A percentile compares a stretch with the other conserved stretches of the same genome.
phyloP scores from a whole-genome alignment of 73 alveolate genomes.

The Tetrahymena malaccensis region DNA sequence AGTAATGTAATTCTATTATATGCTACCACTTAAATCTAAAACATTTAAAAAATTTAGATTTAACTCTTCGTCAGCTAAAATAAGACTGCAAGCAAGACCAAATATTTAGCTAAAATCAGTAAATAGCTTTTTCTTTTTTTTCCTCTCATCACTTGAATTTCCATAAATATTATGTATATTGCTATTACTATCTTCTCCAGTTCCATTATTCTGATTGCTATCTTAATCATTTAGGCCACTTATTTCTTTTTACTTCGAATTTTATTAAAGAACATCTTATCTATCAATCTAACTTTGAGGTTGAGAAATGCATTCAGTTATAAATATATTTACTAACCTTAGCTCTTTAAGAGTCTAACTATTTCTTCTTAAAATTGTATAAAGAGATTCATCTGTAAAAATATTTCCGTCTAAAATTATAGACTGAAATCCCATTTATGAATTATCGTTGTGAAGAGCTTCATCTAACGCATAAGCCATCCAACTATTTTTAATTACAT shows the following conservation, averaged over 20 bases:
- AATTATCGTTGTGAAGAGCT: background rate
- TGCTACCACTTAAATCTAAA: background rate
- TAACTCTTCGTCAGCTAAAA: background rate
- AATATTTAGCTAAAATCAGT: background rate
- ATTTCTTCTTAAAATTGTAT: background rate
- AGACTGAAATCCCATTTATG: background rate
- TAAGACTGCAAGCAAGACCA: background rate
- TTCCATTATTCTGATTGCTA: background rate
- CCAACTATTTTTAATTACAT: background rate
- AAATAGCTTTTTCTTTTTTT: background rate
- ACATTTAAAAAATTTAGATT: background rate
- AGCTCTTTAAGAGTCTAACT: background rate
- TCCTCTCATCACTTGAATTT: background rate
- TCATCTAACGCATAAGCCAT: background rate
- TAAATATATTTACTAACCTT: background rate
- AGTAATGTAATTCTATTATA: background rate
- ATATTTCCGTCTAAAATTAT: background rate
- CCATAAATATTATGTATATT: background rate
- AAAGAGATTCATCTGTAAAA: background rate
- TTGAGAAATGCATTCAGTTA: background rate
- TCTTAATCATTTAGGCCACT: background rate
- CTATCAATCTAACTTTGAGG: background rate
- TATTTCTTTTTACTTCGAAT: background rate
- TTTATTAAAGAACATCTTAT: background rate
- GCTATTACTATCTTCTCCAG: background rate